phyloP scores from a whole-genome alignment of 805 yeast genomes.

The Blastobotrys chiropterorum region DNA sequence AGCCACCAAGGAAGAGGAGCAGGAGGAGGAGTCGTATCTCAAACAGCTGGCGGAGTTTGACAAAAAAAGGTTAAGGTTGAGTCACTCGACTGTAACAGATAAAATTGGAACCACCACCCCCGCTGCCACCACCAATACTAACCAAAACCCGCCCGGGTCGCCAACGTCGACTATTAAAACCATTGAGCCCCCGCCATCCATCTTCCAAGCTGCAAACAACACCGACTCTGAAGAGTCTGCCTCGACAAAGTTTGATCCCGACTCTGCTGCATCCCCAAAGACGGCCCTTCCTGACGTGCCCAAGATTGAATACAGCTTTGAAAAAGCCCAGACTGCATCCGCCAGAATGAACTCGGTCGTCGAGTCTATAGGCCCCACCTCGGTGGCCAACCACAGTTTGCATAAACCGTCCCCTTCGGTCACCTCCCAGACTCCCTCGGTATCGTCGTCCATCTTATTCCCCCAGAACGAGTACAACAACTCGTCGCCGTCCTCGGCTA shows the following conservation, averaged over 20 bases:
- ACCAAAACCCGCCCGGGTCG: not conserved
- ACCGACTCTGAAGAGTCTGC: too few species aligned
- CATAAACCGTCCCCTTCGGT: constrained; percentile 1
- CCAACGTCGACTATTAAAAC: not conserved
- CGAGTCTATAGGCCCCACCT: too few species aligned
- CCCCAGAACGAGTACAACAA: not conserved
- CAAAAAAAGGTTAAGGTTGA: not conserved
- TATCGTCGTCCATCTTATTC: constrained; percentile 5
- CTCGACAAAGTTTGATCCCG: not conserved
- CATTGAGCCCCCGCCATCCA: not conserved
- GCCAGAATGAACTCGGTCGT: not conserved
- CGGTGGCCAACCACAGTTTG: too few species aligned
- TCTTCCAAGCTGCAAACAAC: not conserved
- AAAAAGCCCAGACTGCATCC: not conserved
- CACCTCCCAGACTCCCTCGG: not conserved
- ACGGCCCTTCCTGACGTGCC: not conserved
- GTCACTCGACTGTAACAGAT: not conserved
- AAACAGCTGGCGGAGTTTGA: constrained; percentile 3
- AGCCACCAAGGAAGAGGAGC: not conserved
- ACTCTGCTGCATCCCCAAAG: not conserved
- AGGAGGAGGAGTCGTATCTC: constrained; percentile 1
- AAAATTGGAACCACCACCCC: not conserved
- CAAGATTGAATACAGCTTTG: not conserved
- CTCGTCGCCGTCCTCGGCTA: not conserved
- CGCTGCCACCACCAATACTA: not conserved